phyloP scores from a whole-genome alignment of 1,284 basidiomycete species.

The Puccinia coronata region DNA sequence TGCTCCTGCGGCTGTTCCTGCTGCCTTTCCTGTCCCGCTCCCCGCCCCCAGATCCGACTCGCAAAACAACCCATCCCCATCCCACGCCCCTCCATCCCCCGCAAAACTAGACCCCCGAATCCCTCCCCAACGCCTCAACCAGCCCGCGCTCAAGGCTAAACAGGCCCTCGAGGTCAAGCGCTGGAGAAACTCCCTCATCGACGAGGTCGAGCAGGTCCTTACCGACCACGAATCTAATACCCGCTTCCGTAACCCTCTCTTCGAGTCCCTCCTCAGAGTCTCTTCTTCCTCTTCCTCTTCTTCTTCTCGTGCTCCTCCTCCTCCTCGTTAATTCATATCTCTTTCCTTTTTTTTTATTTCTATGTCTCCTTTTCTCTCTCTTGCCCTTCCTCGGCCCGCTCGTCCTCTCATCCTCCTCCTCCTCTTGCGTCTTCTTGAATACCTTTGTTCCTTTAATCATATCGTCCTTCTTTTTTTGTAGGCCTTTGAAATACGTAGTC shows the following conservation, averaged over 20 bases:
- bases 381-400: too few relatives aligned
- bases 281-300: neutral
- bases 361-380: too few relatives aligned
- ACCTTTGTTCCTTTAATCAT: too few relatives aligned
- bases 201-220: constrained; percentile 43
- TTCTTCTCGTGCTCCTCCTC: too few relatives aligned
- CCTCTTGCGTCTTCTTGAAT: too few relatives aligned
- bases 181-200: constrained; percentile 44
- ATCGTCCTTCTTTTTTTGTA: too few relatives aligned
- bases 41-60: neutral
- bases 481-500: too few relatives aligned
- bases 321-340: too few relatives aligned
- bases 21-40: neutral
- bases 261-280: constrained; percentile 36
- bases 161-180: constrained; percentile 22
- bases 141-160: constrained; percentile 46
- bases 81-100: neutral
- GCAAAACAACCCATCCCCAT: neutral
- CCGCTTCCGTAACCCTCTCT: constrained; percentile 34
- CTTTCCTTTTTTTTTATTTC: too few relatives aligned
- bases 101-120: too few relatives aligned
- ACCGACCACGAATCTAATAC: constrained; percentile 40
- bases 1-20: too few relatives aligned
- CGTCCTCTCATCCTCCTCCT: too few relatives aligned
- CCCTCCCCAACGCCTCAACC: constrained; percentile 18